Evolutionary conservation across 352 stramenopile species (phyloP).

Genomic region (Phytophthora gonapodyides): DNA sequence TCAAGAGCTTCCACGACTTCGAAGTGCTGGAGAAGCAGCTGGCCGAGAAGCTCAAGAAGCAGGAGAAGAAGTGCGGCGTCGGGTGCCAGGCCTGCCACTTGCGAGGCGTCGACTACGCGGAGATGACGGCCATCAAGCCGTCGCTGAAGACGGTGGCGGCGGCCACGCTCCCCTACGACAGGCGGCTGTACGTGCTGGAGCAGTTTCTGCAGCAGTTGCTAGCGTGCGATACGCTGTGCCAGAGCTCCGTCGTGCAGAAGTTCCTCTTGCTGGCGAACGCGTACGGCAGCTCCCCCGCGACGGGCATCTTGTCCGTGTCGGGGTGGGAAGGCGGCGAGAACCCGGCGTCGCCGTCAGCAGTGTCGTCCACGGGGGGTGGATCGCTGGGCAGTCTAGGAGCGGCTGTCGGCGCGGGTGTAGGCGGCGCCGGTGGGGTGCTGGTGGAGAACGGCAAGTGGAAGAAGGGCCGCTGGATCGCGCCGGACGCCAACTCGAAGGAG

Average conservation of each 20-base stretch:
- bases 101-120: conserved; percentile 75
- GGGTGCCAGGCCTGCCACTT: conserved; percentile 54
- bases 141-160: conserved; percentile 50
- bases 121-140: conserved; percentile 53
- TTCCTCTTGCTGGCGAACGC: conserved; percentile 63
- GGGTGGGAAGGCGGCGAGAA: conserved; percentile 29
- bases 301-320: conserved; percentile 15
- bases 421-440: conserved; percentile 35
- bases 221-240: conserved; percentile 68
- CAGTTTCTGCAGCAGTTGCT: conserved; percentile 77
- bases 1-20: conserved; percentile 77
- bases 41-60: conserved; percentile 64
- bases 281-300: conserved; percentile 14
- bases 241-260: conserved; percentile 75
- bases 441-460: conserved; percentile 75
- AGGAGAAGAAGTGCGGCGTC: conserved; percentile 68
- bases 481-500: conserved; percentile 71
- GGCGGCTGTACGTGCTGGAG: conserved; percentile 64
- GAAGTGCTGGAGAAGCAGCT: conserved; percentile 71
- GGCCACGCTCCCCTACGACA: conserved; percentile 57
- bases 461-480: conserved; percentile 61
- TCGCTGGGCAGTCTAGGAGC: conserved; percentile 20
- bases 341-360: conserved; percentile 15
- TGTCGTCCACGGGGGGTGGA: conserved; percentile 12
- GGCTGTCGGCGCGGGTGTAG: neutral